Base-by-base conservation (phyloP, 352 stramenopile species). In the Salisapilia sapeloensis region DNA sequence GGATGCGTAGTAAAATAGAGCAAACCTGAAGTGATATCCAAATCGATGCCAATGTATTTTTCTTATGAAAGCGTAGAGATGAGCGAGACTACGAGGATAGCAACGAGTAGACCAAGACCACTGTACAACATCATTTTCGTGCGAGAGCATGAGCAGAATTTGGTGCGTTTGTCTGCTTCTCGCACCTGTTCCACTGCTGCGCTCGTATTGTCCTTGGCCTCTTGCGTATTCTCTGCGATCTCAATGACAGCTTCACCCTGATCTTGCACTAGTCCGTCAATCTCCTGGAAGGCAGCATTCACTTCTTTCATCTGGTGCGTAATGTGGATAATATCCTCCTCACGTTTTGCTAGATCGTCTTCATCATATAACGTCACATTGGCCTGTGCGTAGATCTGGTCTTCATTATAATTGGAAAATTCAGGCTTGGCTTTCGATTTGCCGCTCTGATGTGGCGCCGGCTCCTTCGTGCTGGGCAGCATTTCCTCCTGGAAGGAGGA, bases 241-340 rank as follows among this genome's bases (percentile, higher is more conserved):
- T 90, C 69, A 5, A 90, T 38, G 21, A 90, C 50, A 21, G 50
- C 55, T 43, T 90, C 75, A 35, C 64, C 65, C 48, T 90, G 75
- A 36, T 87, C 75, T 35, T 85, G 51, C n/a, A 90, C 48, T 10
- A 90, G 59, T 4, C 59, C 71, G 24, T 87, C 75, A 20, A 90
- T 80, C 55, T 90, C 75, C 24, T 76, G 49, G 46, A 85, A 90
- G 8, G 75, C 71, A 5, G 75, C 71, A 31, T 90, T 90, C 17
- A 90, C 74, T 41, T 90, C 75, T 0, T 69, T 58, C 18, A 90
- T 48, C 37, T 90, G 72, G 36, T 87, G 71, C 47, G 86, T 87
- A 44, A 90, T 90, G 34, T 87, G 74, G 38, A 90, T 59, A 29
- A 90, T 90, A 29, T 90, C 75, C 17, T 90, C 65, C 39, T 90